Conservation (phyloP, 805 yeast species). For the Maudiozyma saulgeensis region DNA sequence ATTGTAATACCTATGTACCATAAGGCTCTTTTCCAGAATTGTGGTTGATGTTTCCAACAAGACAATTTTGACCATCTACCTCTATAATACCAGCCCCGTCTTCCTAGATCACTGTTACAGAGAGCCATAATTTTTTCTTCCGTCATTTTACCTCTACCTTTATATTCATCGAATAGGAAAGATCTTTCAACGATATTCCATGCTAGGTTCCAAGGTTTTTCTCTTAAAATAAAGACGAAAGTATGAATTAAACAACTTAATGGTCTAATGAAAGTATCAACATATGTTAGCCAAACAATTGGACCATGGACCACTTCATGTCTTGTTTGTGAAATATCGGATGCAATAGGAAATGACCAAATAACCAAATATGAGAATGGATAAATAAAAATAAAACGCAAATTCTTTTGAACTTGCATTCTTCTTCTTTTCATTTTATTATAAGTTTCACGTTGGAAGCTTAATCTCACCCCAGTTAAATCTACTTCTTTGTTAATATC, state of each 20-base stretch:
- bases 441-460: slow-evolving; percentile 52
- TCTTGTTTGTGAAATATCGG: slow-evolving; percentile 48
- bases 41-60: slow-evolving; percentile 25
- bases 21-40: slow-evolving; percentile 13
- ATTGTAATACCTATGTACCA: slow-evolving; percentile 22
- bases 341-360: slow-evolving; percentile 74
- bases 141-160: slow-evolving; percentile 18
- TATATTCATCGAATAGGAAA: slow-evolving; percentile 15
- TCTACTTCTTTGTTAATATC: not conserved
- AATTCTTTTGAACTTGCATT: slow-evolving; percentile 60
- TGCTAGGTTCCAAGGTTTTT: slow-evolving; percentile 62
- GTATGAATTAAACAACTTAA: slow-evolving; percentile 73
- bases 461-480: slow-evolving; percentile 18
- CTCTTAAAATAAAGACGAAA: slow-evolving; percentile 64
- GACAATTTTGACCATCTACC: slow-evolving; percentile 15
- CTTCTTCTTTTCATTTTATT: slow-evolving; percentile 54
- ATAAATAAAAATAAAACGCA: slow-evolving; percentile 70
- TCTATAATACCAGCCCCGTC: slow-evolving; percentile 28
- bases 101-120: slow-evolving; percentile 19
- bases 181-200: slow-evolving; percentile 22
- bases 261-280: slow-evolving; percentile 73
- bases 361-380: slow-evolving; percentile 72
- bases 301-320: slow-evolving; percentile 41
- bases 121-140: slow-evolving; percentile 18
- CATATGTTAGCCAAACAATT: slow-evolving; percentile 51